Conservation (phyloP, 1,284 basidiomycete species). For the Fomes fomentarius region DNA sequence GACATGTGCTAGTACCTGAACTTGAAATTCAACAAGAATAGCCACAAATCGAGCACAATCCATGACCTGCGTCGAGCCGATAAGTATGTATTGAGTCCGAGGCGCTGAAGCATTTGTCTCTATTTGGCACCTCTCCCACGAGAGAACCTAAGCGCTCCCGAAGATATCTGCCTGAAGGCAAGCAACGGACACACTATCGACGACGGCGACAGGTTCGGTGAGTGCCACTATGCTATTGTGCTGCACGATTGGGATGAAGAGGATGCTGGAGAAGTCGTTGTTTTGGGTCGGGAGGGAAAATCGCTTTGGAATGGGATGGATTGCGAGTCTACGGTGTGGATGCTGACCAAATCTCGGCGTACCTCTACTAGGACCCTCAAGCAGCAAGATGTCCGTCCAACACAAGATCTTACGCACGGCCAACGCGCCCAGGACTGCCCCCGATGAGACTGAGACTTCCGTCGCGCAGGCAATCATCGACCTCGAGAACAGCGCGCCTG, state of each 20-base stretch:
- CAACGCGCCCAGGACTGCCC: conserved; percentile 89
- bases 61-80: no score
- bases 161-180: conserved; percentile 18
- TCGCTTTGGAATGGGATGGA: conserved; percentile 50
- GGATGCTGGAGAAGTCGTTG: conserved; percentile 15
- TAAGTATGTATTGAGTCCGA: no score
- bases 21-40: no score
- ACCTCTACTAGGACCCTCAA: conserved; percentile 30
- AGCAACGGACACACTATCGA: conserved; percentile 28
- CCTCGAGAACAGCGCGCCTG: conserved; percentile 97
- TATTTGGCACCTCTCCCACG: conserved; percentile 18
- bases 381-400: conserved; percentile 70
- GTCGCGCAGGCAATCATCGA: conserved; percentile 98
- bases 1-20: neutral
- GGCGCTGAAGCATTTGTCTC: conserved; percentile 1
- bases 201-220: conserved; percentile 48
- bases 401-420: conserved; percentile 96
- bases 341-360: conserved; percentile 47
- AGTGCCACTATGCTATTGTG: conserved; percentile 38
- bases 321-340: conserved; percentile 41
- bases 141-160: conserved; percentile 17
- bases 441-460: conserved; percentile 90
- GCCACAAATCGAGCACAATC: no score
- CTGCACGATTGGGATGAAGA: conserved; percentile 9
- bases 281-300: conserved; percentile 21